Conservation (phyloP, 139 green algal species). For the Nannochloris sp. region DNA sequence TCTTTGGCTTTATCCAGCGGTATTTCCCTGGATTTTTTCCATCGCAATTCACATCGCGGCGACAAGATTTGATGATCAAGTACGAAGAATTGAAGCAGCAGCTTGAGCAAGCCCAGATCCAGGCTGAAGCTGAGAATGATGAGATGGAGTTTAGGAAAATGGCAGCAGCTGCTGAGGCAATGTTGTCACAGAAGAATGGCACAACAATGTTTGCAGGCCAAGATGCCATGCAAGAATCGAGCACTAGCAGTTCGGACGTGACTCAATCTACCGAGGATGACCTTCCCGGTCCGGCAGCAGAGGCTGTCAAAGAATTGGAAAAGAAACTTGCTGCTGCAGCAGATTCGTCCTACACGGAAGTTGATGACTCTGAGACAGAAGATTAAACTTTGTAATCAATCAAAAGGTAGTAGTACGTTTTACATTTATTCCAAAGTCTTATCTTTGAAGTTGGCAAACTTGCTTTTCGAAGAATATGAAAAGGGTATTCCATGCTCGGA, state of each 20-base stretch:
- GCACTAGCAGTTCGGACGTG: background rate
- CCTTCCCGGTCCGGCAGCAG: conserved; percentile 28
- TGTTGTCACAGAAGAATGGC: background rate
- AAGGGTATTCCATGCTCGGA: conserved; percentile 43
- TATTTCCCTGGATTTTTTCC: conserved; percentile 98
- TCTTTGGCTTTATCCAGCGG: conserved; percentile 94
- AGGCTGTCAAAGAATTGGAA: conserved; percentile 26
- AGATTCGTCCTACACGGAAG: conserved; percentile 18
- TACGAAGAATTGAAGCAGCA: conserved; percentile 46
- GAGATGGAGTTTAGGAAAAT: conserved; percentile 29
- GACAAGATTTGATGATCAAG: conserved; percentile 73
- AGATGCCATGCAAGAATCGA: no score
- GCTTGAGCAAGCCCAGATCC: conserved; percentile 26
- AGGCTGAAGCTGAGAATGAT: conserved; percentile 31
- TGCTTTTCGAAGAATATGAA: conserved; percentile 59
- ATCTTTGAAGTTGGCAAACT: conserved; percentile 78
- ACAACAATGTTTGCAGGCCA: no score
- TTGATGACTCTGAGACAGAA: background rate
- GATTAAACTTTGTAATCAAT: background rate
- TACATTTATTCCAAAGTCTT: conserved; percentile 21
- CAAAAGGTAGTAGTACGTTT: background rate
- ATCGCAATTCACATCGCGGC: conserved; percentile 78
- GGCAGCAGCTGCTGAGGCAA: conserved; percentile 2
- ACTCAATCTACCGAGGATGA: conserved; percentile 5
- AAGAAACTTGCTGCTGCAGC: conserved; percentile 25